These are phyloP conservation scores for Colletotrichum sp. DNA, from an alignment of 2,329 filamentous ascomycete genomes.

Conservation along the genomic window DNA sequence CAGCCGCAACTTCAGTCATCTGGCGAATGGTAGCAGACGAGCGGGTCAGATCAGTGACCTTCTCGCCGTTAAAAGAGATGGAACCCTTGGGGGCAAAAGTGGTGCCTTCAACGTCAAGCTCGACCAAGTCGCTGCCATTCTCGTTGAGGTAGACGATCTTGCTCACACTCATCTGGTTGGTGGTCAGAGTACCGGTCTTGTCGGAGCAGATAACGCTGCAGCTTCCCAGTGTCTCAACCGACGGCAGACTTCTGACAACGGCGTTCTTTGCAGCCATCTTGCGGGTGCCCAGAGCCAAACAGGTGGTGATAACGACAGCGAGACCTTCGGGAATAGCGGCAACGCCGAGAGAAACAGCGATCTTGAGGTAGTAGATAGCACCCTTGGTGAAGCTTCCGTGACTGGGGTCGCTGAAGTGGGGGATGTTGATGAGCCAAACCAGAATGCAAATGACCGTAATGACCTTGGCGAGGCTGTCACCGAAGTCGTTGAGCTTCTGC, in stretches of 20 bases:
- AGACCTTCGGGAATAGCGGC: slow-evolving; percentile 97
- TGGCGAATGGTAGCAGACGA: slow-evolving; percentile 80
- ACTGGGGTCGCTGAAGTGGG: slow-evolving; percentile 93
- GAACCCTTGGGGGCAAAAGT: slow-evolving; percentile 87
- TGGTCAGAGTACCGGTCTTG: slow-evolving; percentile 97
- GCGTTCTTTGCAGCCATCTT: slow-evolving; percentile 99
- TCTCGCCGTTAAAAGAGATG: slow-evolving; percentile 72
- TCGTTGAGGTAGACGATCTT: slow-evolving; percentile 86
- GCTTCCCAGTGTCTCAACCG: slow-evolving; percentile 96
- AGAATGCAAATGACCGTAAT: slow-evolving; percentile 96
- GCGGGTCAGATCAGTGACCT: slow-evolving; percentile 70
- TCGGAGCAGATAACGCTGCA: slow-evolving; percentile 99
- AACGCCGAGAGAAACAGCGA: slow-evolving; percentile 96
- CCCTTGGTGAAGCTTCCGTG: slow-evolving; percentile 96
- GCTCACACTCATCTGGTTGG: slow-evolving; percentile 99
- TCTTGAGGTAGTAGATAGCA: slow-evolving; percentile 99
- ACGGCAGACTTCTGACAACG: slow-evolving; percentile 93
- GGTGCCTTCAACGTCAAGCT: slow-evolving; percentile 89
- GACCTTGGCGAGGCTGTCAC: slow-evolving; percentile 94
- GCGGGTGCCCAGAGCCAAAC: slow-evolving; percentile 90
- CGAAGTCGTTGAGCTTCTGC: slow-evolving; percentile 98
- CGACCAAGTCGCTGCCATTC: slow-evolving; percentile 75
- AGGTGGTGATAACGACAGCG: slow-evolving; percentile 98
- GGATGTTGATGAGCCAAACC: slow-evolving; percentile 98
- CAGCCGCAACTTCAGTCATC: slow-evolving; percentile 72